These are phyloP conservation scores for Cicer bijugum DNA, from an alignment of 306 rosid genomes.

Conservation along the genomic window DNA sequence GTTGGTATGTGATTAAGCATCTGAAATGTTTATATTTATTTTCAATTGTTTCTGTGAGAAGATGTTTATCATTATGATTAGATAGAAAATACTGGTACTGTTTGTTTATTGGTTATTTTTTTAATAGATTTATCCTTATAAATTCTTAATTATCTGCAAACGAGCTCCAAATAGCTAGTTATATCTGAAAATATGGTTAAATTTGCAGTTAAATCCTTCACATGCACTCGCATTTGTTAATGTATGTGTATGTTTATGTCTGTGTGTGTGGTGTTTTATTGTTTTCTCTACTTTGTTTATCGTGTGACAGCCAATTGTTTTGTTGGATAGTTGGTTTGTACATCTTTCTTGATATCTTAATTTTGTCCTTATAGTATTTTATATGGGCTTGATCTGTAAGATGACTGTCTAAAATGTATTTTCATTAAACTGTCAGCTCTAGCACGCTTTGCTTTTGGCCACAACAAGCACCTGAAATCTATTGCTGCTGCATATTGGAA, in stretches of 20 bases:
- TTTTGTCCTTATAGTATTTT: constrained; percentile 22
- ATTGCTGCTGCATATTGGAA: constrained; percentile 93
- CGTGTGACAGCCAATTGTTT: neutral
- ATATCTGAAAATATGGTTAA: constrained; percentile 7
- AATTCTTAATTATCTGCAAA: constrained; percentile 25
- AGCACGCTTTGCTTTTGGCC: constrained; percentile 96
- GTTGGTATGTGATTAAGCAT: constrained; percentile 76
- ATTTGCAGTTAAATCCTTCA: constrained; percentile 28
- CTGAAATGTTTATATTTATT: constrained; percentile 33
- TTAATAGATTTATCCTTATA: neutral
- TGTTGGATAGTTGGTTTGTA: constrained; percentile 13
- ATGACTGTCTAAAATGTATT: constrained; percentile 30
- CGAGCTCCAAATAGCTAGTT: constrained; percentile 13
- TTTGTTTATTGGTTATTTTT: neutral
- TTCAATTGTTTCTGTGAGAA: constrained; percentile 17
- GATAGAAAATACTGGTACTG: neutral
- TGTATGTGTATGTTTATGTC: neutral
- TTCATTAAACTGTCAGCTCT: constrained; percentile 60
- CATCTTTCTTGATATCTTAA: neutral
- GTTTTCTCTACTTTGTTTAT: constrained; percentile 1
- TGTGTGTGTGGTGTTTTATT: neutral
- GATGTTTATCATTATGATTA: constrained; percentile 24
- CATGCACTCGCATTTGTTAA: neutral
- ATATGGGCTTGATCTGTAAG: neutral
- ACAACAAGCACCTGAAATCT: constrained; percentile 88